A percentile compares a stretch with the other conserved stretches of the same genome.
These are phyloP conservation scores for Bretschneidera sinensis DNA, from an alignment of 345 rosid species.

Conservation along the genomic window DNA sequence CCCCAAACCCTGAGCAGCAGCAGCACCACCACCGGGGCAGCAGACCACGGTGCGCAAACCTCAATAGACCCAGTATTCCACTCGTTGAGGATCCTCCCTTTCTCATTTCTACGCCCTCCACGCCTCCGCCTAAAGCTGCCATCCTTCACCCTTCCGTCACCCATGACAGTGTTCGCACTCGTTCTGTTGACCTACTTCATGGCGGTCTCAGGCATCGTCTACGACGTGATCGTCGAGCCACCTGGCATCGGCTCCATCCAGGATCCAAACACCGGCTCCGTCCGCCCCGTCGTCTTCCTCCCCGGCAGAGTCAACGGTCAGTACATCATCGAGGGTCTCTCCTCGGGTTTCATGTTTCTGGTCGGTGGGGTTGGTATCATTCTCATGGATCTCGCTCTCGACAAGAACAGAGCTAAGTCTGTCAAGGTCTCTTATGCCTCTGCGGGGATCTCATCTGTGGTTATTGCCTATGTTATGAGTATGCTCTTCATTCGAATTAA, in stretches of 20 bases:
- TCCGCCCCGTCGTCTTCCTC: constrained; percentile 87
- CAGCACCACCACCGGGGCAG: constrained; percentile 18
- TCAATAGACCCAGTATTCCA: constrained; percentile 75
- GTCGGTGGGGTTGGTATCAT: constrained; percentile 85
- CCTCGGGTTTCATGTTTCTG: constrained; percentile 95
- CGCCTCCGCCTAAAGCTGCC: constrained; percentile 93
- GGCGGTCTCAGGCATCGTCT: constrained; percentile 85
- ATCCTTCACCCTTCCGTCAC: constrained; percentile 72
- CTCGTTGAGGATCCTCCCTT: constrained; percentile 53
- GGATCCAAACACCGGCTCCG: constrained; percentile 79
- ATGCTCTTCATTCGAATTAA: constrained; percentile 96
- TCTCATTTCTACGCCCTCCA: constrained; percentile 69
- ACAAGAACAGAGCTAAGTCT: constrained; percentile 76
- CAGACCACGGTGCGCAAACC: constrained; percentile 13
- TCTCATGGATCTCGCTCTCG: constrained; percentile 82
- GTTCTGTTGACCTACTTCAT: constrained; percentile 93
- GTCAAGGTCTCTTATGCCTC: constrained; percentile 77
- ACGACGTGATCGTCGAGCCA: constrained; percentile 93
- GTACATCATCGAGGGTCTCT: constrained; percentile 96
- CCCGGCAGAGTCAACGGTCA: constrained; percentile 92
- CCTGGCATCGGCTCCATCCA: constrained; percentile 96
- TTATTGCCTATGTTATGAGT: constrained; percentile 78
- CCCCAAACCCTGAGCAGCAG: constrained; percentile 23
- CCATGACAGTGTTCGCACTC: constrained; percentile 80
- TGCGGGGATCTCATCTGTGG: constrained; percentile 67